A percentile compares a stretch with the other conserved stretches of the same genome.
Conservation (phyloP, 805 yeast genomes). For the Candida alai region DNA sequence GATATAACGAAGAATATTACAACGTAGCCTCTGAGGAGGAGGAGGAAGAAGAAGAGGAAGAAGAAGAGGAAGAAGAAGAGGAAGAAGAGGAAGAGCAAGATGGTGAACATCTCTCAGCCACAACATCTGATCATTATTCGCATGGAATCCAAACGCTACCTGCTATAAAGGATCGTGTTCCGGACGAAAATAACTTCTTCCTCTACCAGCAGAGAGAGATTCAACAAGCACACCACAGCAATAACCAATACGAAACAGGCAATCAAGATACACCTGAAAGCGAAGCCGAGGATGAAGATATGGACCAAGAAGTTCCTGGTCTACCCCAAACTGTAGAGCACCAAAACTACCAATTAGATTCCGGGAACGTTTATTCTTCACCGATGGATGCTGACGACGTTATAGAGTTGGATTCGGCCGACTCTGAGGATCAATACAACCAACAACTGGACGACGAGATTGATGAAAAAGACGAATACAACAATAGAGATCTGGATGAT, state of each 20-base stretch:
- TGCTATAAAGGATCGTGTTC: no score
- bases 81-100: constrained; percentile 10
- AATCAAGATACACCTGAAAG: constrained; percentile 7
- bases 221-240: no score
- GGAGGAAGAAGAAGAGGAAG: constrained; percentile 8
- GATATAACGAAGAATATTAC: constrained; percentile 3
- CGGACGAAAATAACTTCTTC: no score
- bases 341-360: no score
- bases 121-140: no score
- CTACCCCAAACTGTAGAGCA: no score
- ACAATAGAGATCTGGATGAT: background rate
- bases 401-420: constrained; percentile 5
- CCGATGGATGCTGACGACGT: constrained; percentile 21
- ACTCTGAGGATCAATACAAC: constrained; percentile 3
- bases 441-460: constrained; percentile 2
- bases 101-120: no score
- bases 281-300: constrained; percentile 8
- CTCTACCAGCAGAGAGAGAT: no score
- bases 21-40: constrained; percentile 1
- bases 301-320: constrained; percentile 4
- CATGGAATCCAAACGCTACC: no score
- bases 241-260: no score
- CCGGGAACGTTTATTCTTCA: no score
- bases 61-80: constrained; percentile 8
- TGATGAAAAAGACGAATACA: background rate